Conservation (phyloP, 768 basidiomycete species). For the Tulasnella sp. region DNA sequence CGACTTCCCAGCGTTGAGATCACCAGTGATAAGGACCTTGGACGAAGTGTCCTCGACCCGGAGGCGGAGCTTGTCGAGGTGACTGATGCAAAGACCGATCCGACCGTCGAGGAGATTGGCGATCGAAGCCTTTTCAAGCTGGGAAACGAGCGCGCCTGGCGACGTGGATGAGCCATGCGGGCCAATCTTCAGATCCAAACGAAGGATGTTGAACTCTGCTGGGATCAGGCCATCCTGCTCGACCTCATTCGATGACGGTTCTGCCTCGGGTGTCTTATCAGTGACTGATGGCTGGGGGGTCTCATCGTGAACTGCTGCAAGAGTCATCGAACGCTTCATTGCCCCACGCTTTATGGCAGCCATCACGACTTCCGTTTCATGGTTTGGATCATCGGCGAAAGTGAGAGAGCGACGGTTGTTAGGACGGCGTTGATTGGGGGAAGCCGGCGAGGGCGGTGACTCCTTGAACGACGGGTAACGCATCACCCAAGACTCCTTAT, state of each 20-base stretch:
- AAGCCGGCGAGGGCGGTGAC: slow-evolving; percentile 12
- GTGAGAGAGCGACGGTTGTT: slow-evolving; percentile 57
- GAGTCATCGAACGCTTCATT: slow-evolving; percentile 47
- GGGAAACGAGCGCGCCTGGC: slow-evolving; percentile 66
- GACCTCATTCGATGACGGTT: slow-evolving; percentile 18
- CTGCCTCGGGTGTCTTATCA: slow-evolving; percentile 31
- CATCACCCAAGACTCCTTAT: slow-evolving; percentile 77
- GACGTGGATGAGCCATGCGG: slow-evolving; percentile 50
- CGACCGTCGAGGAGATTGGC: slow-evolving; percentile 85
- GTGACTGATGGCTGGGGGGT: slow-evolving; percentile 32
- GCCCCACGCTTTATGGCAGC: slow-evolving; percentile 34
- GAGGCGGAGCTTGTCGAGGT: slow-evolving; percentile 72
- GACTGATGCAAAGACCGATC: slow-evolving; percentile 56
- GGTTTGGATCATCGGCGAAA: slow-evolving; percentile 72
- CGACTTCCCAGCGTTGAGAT: slow-evolving; percentile 96
- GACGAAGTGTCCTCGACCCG: slow-evolving; percentile 88
- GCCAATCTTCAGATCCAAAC: slow-evolving; percentile 87
- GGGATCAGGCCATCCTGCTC: slow-evolving; percentile 22
- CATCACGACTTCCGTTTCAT: slow-evolving; percentile 54
- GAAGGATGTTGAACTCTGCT: slow-evolving; percentile 75
- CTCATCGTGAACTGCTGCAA: slow-evolving; percentile 29
- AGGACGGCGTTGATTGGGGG: slow-evolving; percentile 16
- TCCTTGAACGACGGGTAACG: slow-evolving; percentile 49
- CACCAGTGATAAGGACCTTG: slow-evolving; percentile 95
- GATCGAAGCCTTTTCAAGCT: slow-evolving; percentile 87